Conservation (phyloP, 805 yeast genomes). For the Ogataea kodamae region DNA sequence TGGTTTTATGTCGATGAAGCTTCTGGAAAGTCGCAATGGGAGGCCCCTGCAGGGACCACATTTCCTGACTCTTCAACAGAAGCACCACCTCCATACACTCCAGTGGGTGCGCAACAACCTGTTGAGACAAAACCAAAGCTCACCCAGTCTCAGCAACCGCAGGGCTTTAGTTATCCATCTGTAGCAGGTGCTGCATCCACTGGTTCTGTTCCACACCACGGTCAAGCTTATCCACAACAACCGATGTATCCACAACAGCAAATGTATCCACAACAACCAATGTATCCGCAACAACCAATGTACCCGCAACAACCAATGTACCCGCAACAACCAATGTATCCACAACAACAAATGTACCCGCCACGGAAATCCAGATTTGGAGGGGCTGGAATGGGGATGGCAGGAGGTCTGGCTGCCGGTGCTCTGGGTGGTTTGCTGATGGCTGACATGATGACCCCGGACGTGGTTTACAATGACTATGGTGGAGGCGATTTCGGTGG, state of each 20-base stretch:
- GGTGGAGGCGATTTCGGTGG: conserved; percentile 24
- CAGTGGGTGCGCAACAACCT: too few relatives aligned
- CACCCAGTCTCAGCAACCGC: too few relatives aligned
- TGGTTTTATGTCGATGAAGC: conserved; percentile 79
- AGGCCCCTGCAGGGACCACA: conserved; percentile 61
- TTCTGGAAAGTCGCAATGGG: conserved; percentile 87
- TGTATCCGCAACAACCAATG: conserved; percentile 20
- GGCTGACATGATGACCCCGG: conserved; percentile 22
- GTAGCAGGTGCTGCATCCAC: conserved; percentile 3
- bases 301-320: conserved; percentile 22
- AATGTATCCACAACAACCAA: conserved; percentile 13
- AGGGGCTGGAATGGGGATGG: conserved; percentile 24
- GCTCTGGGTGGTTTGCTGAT: conserved; percentile 25
- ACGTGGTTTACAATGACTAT: conserved; percentile 18
- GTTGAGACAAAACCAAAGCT: too few relatives aligned
- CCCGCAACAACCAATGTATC: conserved; percentile 17
- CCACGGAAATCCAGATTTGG: conserved; percentile 14
- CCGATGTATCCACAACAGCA: conserved; percentile 19
- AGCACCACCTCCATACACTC: conserved; percentile 37
- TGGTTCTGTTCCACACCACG: conserved; percentile 11
- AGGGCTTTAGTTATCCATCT: conserved; percentile 7
- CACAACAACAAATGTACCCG: conserved; percentile 19
- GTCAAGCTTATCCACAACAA: conserved; percentile 18
- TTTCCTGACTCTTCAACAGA: conserved; percentile 29
- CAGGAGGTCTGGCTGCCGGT: conserved; percentile 35